Evolutionary conservation across 352 stramenopile species (phyloP), one percentile per base, ranked within the genome.

Genomic region (Phytophthora fragariae): DNA sequence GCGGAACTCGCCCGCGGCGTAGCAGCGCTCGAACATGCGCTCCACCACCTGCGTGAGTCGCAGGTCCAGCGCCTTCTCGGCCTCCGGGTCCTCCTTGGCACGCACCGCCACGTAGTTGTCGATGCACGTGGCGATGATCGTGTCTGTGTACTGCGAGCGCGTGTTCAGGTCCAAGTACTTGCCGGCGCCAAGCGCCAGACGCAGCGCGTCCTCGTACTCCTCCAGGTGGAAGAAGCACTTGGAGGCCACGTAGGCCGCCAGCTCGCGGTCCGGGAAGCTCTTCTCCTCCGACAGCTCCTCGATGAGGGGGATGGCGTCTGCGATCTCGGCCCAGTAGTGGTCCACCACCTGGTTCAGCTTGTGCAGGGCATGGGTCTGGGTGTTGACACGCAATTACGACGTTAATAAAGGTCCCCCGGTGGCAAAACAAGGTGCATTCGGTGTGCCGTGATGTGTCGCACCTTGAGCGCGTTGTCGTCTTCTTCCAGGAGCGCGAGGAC

Each of bases 171-270:
- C 92, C 79, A 99, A 99, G 80, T 99, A 97, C 57, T 93, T 88
- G 21, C 97, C 98, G 12, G 97, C 95, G 14, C 96, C 94, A 7
- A 99, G 88, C 29, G 98, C 98, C 31, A 99, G 82, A 31, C 97
- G 90, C 58, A 99, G 81, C 27, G 96, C 93, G 70, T 98, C 93
- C 68, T 96, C 88, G 56, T 99, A 99, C 82, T 99, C 98, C 72
- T 99, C 97, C 47, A 99, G 80, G 78, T 99, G 98, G 77, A 99
- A 99, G 69, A 99, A 99, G 68, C 98, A 98, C 83, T 93, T 97
- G 74, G 94, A 98, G 17, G 95, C 95, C 47, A 99, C 89, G 37
- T 84, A 90, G 14, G 96, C 96, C 12, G 96, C 96, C 46, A 99
- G 83, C 57, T 98, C 91, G 46, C 88, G 89, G 54, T 97, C 82